These are phyloP conservation scores for Amphirosellinia nigrospora DNA, from an alignment of 495 filamentous ascomycete species.

Conservation along the genomic window DNA sequence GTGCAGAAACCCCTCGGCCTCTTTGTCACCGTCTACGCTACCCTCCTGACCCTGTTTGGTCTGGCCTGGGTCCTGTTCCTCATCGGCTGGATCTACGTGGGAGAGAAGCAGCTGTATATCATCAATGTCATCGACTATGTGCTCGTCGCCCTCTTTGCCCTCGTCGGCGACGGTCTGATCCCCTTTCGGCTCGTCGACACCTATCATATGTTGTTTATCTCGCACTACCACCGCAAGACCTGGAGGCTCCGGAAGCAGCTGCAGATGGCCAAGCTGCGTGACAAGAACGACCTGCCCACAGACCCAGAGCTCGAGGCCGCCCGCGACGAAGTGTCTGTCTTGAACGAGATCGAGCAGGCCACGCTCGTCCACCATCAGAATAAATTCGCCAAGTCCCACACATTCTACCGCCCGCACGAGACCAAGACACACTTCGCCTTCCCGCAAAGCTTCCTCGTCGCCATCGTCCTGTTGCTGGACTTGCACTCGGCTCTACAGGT, in stretches of 20 bases:
- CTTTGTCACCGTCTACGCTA: conserved; percentile 79
- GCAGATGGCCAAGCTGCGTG: conserved; percentile 65
- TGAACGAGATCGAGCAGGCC: conserved; percentile 66
- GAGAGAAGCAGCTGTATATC: conserved; percentile 67
- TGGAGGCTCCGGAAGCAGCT: conserved; percentile 71
- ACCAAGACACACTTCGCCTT: conserved; percentile 81
- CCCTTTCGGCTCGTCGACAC: conserved; percentile 80
- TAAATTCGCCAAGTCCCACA: conserved; percentile 77
- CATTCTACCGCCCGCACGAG: conserved; percentile 86
- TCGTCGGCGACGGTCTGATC: conserved; percentile 78
- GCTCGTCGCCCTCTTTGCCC: conserved; percentile 75
- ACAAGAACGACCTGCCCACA: conserved; percentile 74
- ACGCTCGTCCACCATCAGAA: conserved; percentile 72
- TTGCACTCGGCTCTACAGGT: conserved; percentile 78
- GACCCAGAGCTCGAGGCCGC: conserved; percentile 54
- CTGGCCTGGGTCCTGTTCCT: conserved; percentile 84
- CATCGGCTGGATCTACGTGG: conserved; percentile 88
- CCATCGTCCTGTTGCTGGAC: conserved; percentile 76
- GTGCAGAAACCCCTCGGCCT: conserved; percentile 74
- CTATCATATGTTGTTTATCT: conserved; percentile 79
- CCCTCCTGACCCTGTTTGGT: conserved; percentile 79
- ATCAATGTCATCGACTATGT: conserved; percentile 80
- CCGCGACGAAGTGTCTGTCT: conserved; percentile 59
- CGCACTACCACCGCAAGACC: conserved; percentile 65
- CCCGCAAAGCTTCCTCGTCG: conserved; percentile 70